Base-by-base conservation (phyloP, 148 eudicot genomes). In the Camellia japonica region DNA sequence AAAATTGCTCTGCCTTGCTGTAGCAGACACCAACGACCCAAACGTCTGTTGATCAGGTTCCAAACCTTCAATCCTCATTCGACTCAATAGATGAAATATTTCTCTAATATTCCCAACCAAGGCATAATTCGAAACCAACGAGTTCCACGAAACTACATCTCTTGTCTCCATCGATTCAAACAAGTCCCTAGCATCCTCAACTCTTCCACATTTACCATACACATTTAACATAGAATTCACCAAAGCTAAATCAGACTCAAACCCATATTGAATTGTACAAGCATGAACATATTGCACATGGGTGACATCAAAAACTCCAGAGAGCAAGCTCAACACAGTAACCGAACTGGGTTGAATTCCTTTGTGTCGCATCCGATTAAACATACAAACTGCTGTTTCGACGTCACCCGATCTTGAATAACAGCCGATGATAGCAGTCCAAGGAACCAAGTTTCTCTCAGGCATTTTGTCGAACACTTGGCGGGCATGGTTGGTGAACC, bases 71-170 rank as follows among this genome's bases (percentile, higher is more conserved):
- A 71, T 74, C 86, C 86, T 87, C 98, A 94, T 94, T 66, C 84
- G 84, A 46, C 58, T 68, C 13, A 92, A 56, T 49, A 91, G 79
- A 78, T 79, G 59, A 77, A 84, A 63, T 19, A 83, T 80, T 77
- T 86, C 88, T 44, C 80, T 71, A 14, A 84, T 75, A 79, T 90
- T 79, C 78, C 91, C 93, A 72, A 13, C 73, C 78, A 81, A 75
- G 9, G 91, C 87, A 87, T 87, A 90, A 42, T 78, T 86, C 4
- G 93, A 88, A 77, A 90, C 85, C 87, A 95, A 87, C 18, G 96
- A 89, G 87, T 95, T 95, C 97, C 98, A 95, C 5, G 98, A 93
- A 75, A 95, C 90, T 56, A 84, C 78, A 88, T 95, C 98, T 78
- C 82, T 92, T 19, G 19, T 62, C 6, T 73, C 86, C 92, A 90